Conservation (phyloP, 176 grass and related monocot genomes). For the Stipa capillata region DNA sequence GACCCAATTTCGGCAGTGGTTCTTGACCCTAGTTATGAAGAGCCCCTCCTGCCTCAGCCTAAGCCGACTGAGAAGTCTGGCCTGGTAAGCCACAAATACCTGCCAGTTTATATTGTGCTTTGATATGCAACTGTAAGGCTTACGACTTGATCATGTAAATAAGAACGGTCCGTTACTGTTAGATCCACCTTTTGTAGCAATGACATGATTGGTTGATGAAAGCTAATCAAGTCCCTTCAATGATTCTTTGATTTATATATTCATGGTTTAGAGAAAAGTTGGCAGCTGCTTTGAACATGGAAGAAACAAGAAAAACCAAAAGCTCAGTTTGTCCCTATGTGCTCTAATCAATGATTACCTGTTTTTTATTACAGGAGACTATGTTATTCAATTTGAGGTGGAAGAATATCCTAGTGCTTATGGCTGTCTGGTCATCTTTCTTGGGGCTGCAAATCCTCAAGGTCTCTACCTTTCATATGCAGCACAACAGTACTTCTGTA, state of each 20-base stretch:
- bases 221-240: not conserved
- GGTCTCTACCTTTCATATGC: constrained; percentile 28
- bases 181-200: not conserved
- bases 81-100: constrained; percentile 35
- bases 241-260: not conserved
- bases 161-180: not conserved
- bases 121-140: not conserved
- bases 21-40: constrained; percentile 35
- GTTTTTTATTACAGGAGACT: constrained; percentile 48
- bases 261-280: not conserved
- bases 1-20: constrained; percentile 34
- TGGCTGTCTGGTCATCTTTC: constrained; percentile 68
- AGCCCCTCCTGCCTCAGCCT: constrained; percentile 56
- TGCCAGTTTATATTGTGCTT: not conserved
- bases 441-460: constrained; percentile 80
- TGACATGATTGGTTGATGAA: not conserved
- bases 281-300: constrained; percentile 2
- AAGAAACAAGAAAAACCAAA: constrained; percentile 1
- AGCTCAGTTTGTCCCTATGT: not conserved
- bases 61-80: constrained; percentile 45
- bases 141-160: not conserved
- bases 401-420: constrained; percentile 67
- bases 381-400: constrained; percentile 77
- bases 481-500: not conserved
- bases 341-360: not conserved